A percentile compares a stretch with the other conserved stretches of the same genome.
Evolutionary conservation across 805 yeast genomes (phyloP).

Genomic region (Barnettozyma vustinii): DNA sequence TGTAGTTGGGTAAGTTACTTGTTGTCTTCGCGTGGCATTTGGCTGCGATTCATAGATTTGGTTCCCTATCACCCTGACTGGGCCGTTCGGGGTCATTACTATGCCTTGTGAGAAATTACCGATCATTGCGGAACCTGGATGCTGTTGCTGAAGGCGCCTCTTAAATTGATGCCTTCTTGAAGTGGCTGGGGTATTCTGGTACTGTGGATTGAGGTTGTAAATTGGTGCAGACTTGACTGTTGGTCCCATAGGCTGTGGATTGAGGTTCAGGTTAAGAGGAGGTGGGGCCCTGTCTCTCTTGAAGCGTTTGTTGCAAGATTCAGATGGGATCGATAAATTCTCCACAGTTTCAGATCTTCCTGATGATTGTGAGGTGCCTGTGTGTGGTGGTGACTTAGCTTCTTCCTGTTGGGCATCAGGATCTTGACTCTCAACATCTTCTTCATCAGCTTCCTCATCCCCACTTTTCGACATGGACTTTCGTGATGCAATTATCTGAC

Average conservation of each 20-base stretch:
- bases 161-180: slow-evolving; percentile 12
- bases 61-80: slow-evolving; percentile 7
- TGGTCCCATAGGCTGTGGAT: slow-evolving; percentile 18
- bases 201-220: slow-evolving; percentile 13
- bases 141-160: slow-evolving; percentile 3
- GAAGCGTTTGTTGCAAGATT: slow-evolving; percentile 19
- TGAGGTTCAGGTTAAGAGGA: slow-evolving; percentile 22
- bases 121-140: background rate
- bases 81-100: slow-evolving; percentile 9
- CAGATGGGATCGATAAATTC: slow-evolving; percentile 19
- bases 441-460: background rate
- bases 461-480: slow-evolving; percentile 1
- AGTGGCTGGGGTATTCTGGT: slow-evolving; percentile 13
- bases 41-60: slow-evolving; percentile 5
- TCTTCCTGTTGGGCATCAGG: slow-evolving; percentile 9
- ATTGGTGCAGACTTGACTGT: slow-evolving; percentile 30
- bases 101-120: slow-evolving; percentile 1
- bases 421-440: slow-evolving; percentile 5
- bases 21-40: slow-evolving; percentile 3
- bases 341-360: slow-evolving; percentile 12
- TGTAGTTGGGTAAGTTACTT: slow-evolving; percentile 9
- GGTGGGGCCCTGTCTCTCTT: slow-evolving; percentile 28
- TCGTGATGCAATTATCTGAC: slow-evolving; percentile 24
- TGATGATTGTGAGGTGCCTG: background rate
- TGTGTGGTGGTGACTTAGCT: background rate